These are phyloP conservation scores for Dryadomyces quercivorus DNA, from an alignment of 2,329 filamentous ascomycete genomes.

Conservation along the genomic window DNA sequence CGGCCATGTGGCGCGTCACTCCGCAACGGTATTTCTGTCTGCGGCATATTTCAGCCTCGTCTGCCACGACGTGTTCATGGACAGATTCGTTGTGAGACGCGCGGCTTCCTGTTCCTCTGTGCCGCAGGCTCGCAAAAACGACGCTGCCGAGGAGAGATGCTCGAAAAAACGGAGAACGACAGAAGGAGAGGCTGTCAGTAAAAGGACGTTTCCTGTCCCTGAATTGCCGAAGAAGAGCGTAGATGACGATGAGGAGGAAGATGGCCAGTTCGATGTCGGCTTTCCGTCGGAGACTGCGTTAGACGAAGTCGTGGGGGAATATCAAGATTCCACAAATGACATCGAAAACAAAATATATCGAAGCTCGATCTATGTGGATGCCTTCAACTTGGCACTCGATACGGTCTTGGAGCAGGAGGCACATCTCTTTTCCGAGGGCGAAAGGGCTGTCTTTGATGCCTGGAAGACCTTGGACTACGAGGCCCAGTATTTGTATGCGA, in stretches of 20 bases:
- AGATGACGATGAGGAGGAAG: neutral
- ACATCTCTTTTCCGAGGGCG: constrained; percentile 73
- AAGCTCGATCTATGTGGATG: constrained; percentile 92
- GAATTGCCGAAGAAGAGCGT: neutral
- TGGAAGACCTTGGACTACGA: constrained; percentile 72
- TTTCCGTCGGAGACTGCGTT: too few relatives aligned
- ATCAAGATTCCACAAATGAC: neutral
- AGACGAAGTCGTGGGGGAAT: too few relatives aligned
- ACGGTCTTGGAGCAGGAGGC: constrained; percentile 82
- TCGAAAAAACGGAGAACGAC: neutral
- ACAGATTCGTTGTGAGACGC: neutral
- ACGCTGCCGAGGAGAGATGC: neutral
- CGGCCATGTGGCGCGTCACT: neutral
- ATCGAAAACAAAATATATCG: constrained; percentile 34
- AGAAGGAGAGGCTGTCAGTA: too few relatives aligned
- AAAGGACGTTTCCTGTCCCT: neutral
- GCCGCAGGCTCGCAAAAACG: neutral
- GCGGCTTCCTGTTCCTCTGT: neutral
- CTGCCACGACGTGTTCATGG: neutral
- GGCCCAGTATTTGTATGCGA: constrained; percentile 65
- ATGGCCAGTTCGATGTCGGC: too few relatives aligned
- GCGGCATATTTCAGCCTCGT: neutral
- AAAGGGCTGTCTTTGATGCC: constrained; percentile 61
- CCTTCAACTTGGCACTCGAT: constrained; percentile 84
- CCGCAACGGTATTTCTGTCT: neutral